phyloP scores from a whole-genome alignment of 305 asterid genomes.

The Plantago lanceolata region DNA sequence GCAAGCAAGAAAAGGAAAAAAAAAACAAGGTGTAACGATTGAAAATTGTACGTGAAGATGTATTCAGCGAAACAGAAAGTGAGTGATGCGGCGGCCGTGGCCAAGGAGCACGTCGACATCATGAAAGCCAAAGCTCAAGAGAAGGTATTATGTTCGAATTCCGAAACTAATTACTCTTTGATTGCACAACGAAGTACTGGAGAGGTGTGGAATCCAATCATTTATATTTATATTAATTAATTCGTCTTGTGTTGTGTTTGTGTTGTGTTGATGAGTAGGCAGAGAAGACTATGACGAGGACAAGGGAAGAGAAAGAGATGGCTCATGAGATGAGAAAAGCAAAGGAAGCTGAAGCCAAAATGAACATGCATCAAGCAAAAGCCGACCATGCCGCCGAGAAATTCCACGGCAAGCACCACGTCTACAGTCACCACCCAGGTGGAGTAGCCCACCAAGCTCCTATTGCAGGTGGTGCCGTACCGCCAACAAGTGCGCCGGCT shows the following conservation, averaged over 20 bases:
- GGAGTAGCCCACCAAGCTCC: slow-evolving; percentile 12
- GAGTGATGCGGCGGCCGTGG: slow-evolving; percentile 65
- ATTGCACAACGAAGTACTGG: too few relatives aligned
- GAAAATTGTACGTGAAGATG: slow-evolving; percentile 28
- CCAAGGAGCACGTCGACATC: slow-evolving; percentile 57
- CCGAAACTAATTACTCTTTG: too few relatives aligned
- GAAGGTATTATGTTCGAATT: slow-evolving; percentile 36
- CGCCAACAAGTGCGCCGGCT: slow-evolving; percentile 30
- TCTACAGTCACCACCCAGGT: slow-evolving; percentile 19
- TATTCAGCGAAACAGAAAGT: slow-evolving; percentile 54
- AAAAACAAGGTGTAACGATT: not conserved
- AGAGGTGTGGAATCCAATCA: too few relatives aligned
- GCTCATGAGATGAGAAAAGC: slow-evolving; percentile 60
- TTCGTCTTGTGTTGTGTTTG: too few relatives aligned
- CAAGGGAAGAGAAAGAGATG: slow-evolving; percentile 48
- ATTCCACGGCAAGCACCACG: slow-evolving; percentile 25
- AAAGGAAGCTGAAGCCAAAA: slow-evolving; percentile 75
- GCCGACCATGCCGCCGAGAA: slow-evolving; percentile 61
- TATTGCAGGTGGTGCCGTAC: slow-evolving; percentile 15
- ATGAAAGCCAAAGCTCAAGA: slow-evolving; percentile 68
- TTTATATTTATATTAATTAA: too few relatives aligned
- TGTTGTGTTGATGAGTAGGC: slow-evolving; percentile 30
- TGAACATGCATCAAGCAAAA: slow-evolving; percentile 64
- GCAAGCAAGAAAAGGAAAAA: too few relatives aligned
- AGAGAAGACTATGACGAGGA: slow-evolving; percentile 47